Evolutionary conservation across 768 basidiomycete species (phyloP), one percentile per base, ranked within the genome.

Genomic region (Naematelia encephala): DNA sequence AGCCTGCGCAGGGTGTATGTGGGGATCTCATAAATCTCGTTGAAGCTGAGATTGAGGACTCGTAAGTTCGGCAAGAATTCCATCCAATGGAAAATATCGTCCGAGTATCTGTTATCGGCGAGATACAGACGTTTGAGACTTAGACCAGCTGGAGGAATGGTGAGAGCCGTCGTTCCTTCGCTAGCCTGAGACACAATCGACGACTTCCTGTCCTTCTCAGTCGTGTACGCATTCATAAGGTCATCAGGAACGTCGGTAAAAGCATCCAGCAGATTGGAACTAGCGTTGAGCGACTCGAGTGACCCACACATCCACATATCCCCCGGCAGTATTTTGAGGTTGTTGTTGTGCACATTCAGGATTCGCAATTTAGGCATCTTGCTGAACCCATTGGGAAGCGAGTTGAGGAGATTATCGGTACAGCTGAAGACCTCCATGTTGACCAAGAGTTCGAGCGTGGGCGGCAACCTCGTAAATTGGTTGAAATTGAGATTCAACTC

Each of bases 301-400:
- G 82, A 84, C 0, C 84, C 80, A 76, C 93, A 97, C 39, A 85
- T 83, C 96, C 96, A 99, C 1, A 99, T 75, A 29, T 84, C 80
- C 19, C 78, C 78, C 0, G 93, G 90, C 0, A 98, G 78, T 65
- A 86, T 85, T 3, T 81, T 83, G 47, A 98, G 80, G 66, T 86
- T 87, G 79, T 98, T 99, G 73, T 90, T 92, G 72, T 97, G 93
- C 1, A 87, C 87, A 64, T 96, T 90, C 43, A 99, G 81, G 1
- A 78, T 80, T 64, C 86, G 83, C 10, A 98, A 82, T 44, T 84
- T 85, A 77, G 85, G 84, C 46, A 98, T 80, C 8, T 80, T 80
- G 13, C 91, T 91, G 49, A 98, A 86, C 43, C 83, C 84, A 11
- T 80, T 74, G 0, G 96, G 96, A 0, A 98, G 82, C 14, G 82